These are phyloP conservation scores for Pyrenophora graminea DNA, from an alignment of 2,329 filamentous ascomycete genomes.

Conservation along the genomic window DNA sequence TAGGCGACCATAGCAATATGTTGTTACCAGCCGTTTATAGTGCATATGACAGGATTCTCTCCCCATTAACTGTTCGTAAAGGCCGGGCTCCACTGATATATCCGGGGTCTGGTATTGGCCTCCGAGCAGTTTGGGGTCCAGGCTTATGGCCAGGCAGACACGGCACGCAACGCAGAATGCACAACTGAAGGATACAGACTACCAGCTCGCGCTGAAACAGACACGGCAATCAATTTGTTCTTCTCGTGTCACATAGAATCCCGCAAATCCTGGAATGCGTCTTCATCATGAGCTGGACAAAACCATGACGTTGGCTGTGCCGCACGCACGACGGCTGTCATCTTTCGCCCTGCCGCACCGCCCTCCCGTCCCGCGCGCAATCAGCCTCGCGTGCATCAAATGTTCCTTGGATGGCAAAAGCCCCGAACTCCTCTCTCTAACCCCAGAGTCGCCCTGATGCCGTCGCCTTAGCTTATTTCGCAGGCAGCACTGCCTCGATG, in stretches of 20 bases:
- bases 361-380: neutral
- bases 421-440: neutral
- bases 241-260: too few relatives aligned
- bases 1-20: neutral
- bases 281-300: neutral
- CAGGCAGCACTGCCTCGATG: conserved; percentile 7
- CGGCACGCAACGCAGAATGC: neutral
- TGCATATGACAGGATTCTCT: too few relatives aligned
- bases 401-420: neutral
- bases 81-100: neutral
- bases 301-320: neutral
- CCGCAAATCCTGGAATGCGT: too few relatives aligned
- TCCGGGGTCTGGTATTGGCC: too few relatives aligned
- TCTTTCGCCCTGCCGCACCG: too few relatives aligned
- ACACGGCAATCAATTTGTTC: neutral
- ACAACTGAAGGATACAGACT: neutral
- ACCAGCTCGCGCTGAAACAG: neutral
- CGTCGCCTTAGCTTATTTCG: conserved; percentile 5
- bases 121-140: neutral
- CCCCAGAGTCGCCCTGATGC: neutral
- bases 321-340: conserved; percentile 2
- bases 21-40: too few relatives aligned
- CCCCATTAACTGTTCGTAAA: too few relatives aligned
- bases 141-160: conserved; percentile 4
- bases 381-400: neutral